Evolutionary conservation across 306 rosid genomes (phyloP).

Genomic region (Calophaca sinica): DNA sequence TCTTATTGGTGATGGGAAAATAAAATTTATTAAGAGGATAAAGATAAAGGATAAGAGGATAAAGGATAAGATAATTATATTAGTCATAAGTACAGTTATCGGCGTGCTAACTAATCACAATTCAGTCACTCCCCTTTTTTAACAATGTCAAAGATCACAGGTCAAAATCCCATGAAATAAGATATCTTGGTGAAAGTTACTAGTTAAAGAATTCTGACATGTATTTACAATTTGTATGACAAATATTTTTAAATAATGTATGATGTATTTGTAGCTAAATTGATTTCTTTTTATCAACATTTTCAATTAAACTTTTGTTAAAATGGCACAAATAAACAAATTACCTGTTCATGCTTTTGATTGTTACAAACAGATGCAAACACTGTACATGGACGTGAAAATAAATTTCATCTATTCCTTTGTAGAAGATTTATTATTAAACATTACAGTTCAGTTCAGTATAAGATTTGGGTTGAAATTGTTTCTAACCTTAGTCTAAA

Average conservation of each 20-base stretch:
- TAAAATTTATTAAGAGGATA: constrained; percentile 21
- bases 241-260: constrained; percentile 1
- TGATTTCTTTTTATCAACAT: constrained; percentile 17
- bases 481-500: constrained; percentile 2
- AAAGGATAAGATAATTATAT: constrained; percentile 17
- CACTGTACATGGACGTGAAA: constrained; percentile 5
- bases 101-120: background rate
- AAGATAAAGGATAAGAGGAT: constrained; percentile 1
- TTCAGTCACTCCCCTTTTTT: constrained; percentile 18
- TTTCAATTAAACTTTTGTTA: constrained; percentile 24
- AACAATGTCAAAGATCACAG: background rate
- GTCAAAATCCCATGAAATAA: constrained; percentile 5
- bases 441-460: background rate
- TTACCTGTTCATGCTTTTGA: constrained; percentile 13
- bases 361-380: constrained; percentile 21
- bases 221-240: background rate
- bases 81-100: constrained; percentile 11
- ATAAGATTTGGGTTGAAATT: constrained; percentile 27
- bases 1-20: constrained; percentile 16
- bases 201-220: constrained; percentile 16
- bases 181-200: constrained; percentile 18
- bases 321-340: constrained; percentile 14
- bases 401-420: constrained; percentile 17
- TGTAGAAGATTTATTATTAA: constrained; percentile 23
- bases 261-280: constrained; percentile 18